A percentile compares a stretch with the other conserved stretches of the same genome.
Conservation (phyloP, 2,329 filamentous ascomycete species). For the Arthrobotrys sphaeroides region DNA sequence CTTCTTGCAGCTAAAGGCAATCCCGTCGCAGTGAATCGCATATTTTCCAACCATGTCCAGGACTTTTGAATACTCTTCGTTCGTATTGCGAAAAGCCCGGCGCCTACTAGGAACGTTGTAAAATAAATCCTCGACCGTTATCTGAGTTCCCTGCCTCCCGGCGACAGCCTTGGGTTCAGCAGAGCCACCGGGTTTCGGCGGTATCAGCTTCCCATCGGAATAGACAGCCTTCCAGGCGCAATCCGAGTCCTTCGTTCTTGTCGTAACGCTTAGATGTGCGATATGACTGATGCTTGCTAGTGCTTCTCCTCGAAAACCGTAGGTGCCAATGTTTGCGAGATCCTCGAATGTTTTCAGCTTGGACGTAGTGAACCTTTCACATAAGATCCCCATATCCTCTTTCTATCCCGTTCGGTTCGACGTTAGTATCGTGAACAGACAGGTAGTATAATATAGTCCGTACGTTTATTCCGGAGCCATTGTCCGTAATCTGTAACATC, state of each 20-base stretch:
- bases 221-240: slow-evolving; percentile 93
- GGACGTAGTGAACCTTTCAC: slow-evolving; percentile 95
- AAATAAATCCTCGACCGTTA: slow-evolving; percentile 95
- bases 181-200: slow-evolving; percentile 86
- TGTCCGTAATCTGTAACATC: slow-evolving; percentile 94
- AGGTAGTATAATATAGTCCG: slow-evolving; percentile 58
- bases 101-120: slow-evolving; percentile 93
- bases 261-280: slow-evolving; percentile 92
- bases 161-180: slow-evolving; percentile 87
- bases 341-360: slow-evolving; percentile 96
- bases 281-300: slow-evolving; percentile 98
- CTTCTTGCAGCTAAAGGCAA: slow-evolving; percentile 96
- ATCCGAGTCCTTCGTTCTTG: slow-evolving; percentile 85
- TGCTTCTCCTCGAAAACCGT: slow-evolving; percentile 97
- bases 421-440: neutral
- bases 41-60: slow-evolving; percentile 93
- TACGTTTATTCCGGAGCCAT: slow-evolving; percentile 94
- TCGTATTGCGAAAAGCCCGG: slow-evolving; percentile 86
- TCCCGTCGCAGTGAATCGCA: slow-evolving; percentile 87
- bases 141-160: slow-evolving; percentile 88
- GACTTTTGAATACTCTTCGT: slow-evolving; percentile 98
- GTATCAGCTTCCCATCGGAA: slow-evolving; percentile 79
- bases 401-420: slow-evolving; percentile 66
- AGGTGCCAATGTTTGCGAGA: slow-evolving; percentile 86
- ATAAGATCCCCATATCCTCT: slow-evolving; percentile 90